A percentile compares a stretch with the other conserved stretches of the same genome.
Conservation (phyloP, 2,329 filamentous ascomycete species). For the Venturia pyrina region DNA sequence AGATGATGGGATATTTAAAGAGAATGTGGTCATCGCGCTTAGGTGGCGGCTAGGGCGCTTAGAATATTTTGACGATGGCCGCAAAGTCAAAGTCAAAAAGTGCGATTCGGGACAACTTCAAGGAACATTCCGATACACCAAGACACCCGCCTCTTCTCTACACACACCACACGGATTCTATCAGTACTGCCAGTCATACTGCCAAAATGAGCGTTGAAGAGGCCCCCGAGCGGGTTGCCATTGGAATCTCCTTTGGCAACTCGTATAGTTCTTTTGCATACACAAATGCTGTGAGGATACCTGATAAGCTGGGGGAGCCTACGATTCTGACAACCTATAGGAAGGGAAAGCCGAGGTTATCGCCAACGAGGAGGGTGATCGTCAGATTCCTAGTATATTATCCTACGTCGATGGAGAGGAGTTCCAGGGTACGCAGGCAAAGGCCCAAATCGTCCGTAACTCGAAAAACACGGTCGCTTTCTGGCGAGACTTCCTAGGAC, state of each 20-base stretch:
- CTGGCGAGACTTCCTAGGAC: conserved; percentile 91
- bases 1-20: neutral
- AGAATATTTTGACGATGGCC: neutral
- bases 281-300: conserved; percentile 50
- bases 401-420: conserved; percentile 95
- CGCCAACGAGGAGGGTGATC: conserved; percentile 97
- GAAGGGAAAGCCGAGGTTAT: conserved; percentile 97
- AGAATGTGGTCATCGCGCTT: neutral
- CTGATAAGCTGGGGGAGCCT: too few species aligned
- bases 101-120: neutral
- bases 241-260: conserved; percentile 97
- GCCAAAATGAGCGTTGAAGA: conserved; percentile 40
- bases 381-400: conserved; percentile 88
- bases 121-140: neutral
- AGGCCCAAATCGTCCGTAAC: conserved; percentile 87
- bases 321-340: conserved; percentile 23
- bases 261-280: conserved; percentile 96
- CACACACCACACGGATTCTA: neutral
- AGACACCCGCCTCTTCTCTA: neutral
- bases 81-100: conserved; percentile 1
- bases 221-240: conserved; percentile 53
- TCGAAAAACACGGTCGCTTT: conserved; percentile 86
- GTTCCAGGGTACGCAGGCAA: conserved; percentile 92
- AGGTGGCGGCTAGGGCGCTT: neutral
- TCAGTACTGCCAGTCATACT: neutral